Evolutionary conservation across 805 yeast species (phyloP).

Genomic region (Osmozyma mogii): DNA sequence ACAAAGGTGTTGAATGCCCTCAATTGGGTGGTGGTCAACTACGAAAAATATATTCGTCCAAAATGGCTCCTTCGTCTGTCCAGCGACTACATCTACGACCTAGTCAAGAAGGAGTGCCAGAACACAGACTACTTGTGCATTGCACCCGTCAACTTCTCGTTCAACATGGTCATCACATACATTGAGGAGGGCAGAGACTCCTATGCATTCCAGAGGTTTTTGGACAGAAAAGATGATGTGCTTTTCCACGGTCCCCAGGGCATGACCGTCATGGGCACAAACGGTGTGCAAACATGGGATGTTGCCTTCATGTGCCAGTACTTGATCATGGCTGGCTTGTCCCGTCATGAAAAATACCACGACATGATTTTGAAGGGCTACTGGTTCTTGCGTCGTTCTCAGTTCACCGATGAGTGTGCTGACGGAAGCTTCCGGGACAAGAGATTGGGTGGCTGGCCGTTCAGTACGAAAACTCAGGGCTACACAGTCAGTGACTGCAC

Average conservation of each 20-base stretch:
- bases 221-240: constrained; percentile 62
- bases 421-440: constrained; percentile 76
- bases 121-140: constrained; percentile 80
- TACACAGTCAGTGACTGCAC: constrained; percentile 96
- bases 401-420: constrained; percentile 73
- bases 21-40: constrained; percentile 52
- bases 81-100: constrained; percentile 46
- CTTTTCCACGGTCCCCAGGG: constrained; percentile 86
- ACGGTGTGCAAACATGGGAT: constrained; percentile 98
- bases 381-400: constrained; percentile 69
- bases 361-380: constrained; percentile 59
- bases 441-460: constrained; percentile 91
- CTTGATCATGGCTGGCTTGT: constrained; percentile 70
- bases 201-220: constrained; percentile 44
- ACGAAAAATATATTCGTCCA: constrained; percentile 73
- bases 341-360: constrained; percentile 57
- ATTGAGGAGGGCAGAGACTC: constrained; percentile 67
- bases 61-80: constrained; percentile 53
- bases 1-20: constrained; percentile 54
- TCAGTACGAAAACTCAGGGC: constrained; percentile 92
- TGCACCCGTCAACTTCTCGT: constrained; percentile 90
- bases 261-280: constrained; percentile 90
- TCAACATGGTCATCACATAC: constrained; percentile 66
- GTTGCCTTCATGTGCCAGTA: constrained; percentile 86
- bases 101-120: constrained; percentile 62